Evolutionary conservation across 352 stramenopile genomes (phyloP), one percentile per base, ranked within the genome.

Genomic region (Globisporangium carolinianum): DNA sequence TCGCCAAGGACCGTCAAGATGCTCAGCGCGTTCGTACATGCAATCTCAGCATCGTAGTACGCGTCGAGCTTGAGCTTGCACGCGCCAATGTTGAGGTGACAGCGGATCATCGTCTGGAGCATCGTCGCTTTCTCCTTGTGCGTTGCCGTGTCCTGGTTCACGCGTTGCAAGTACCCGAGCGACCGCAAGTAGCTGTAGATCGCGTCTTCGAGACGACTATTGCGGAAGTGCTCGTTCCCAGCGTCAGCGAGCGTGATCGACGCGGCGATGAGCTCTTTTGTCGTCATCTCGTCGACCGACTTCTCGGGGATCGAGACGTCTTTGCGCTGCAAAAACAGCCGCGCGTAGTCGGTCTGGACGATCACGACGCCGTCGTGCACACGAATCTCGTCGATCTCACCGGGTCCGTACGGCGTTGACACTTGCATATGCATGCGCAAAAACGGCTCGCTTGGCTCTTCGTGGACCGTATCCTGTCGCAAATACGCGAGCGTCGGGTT

Each of bases 21-120:
- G 58, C 78, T 86, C 52, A 94, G 58, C 9, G 85, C 85, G 57
- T 92, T 94, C 35, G 85, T 91, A 63, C 79, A 90, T 3, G 85
- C 82, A 12, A 89, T 86, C 55, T 91, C 80, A 7, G 82, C 82
- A 51, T 94, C 82, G 10, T 62, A 41, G 58, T 86, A 80, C 47
- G 62, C 65, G 54, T 89, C 71, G 5, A 80, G 59, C 64, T 91
- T 91, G 55, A 94, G 73, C 55, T 92, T 94, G 75, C 80, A 94
- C 8, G 85, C 84, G 14, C 75, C 75, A 54, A 94, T 88, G 59
- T 94, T 94, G 18, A 94, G 66, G 57, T 94, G 85, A 57, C 85
- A 94, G 39, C 85, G 85, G 45, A 94, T 90, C 85, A 94, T 94
- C 14, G 85, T 94, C 71, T 92, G 82, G 14, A 94, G 74, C 58